These are phyloP conservation scores for Apiotrichum gamsii DNA, from an alignment of 1,284 basidiomycete genomes.

Conservation along the genomic window DNA sequence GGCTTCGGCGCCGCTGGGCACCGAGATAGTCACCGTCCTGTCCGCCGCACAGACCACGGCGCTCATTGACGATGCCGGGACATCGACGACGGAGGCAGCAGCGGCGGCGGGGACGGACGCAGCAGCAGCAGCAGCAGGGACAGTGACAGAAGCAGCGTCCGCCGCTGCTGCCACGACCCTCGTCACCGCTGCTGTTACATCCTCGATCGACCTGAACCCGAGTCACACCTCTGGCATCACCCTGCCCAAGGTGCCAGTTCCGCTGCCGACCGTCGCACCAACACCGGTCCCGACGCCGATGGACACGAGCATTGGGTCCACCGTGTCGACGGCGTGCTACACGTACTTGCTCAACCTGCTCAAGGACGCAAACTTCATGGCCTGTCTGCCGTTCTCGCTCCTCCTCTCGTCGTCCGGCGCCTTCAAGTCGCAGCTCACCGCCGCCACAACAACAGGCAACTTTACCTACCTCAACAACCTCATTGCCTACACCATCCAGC, in stretches of 20 bases:
- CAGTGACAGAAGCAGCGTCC: not conserved
- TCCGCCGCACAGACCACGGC: too few relatives aligned
- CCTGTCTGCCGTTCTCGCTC: constrained; percentile 69
- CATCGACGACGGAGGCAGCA: not conserved
- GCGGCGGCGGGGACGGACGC: not conserved
- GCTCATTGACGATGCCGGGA: not conserved
- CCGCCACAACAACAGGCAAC: constrained; percentile 56
- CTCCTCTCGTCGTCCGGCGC: constrained; percentile 56
- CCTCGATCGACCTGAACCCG: too few relatives aligned
- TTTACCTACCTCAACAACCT: constrained; percentile 59
- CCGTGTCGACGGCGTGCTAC: constrained; percentile 64
- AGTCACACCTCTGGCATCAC: too few relatives aligned
- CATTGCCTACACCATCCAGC: constrained; percentile 42
- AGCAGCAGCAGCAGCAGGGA: not conserved
- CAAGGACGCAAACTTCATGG: constrained; percentile 54
- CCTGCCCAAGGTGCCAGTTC: constrained; percentile 36
- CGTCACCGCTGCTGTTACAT: not conserved
- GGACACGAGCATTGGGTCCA: constrained; percentile 57
- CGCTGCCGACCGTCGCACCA: constrained; percentile 52
- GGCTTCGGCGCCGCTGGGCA: too few relatives aligned
- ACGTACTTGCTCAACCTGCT: constrained; percentile 69
- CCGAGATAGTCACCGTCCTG: too few relatives aligned
- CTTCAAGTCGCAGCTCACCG: constrained; percentile 47
- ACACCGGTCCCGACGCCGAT: constrained; percentile 68
- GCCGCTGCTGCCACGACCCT: not conserved